phyloP scores from a whole-genome alignment of 2,329 filamentous ascomycete genomes.

The Macrophomina pseudophaseolina region DNA sequence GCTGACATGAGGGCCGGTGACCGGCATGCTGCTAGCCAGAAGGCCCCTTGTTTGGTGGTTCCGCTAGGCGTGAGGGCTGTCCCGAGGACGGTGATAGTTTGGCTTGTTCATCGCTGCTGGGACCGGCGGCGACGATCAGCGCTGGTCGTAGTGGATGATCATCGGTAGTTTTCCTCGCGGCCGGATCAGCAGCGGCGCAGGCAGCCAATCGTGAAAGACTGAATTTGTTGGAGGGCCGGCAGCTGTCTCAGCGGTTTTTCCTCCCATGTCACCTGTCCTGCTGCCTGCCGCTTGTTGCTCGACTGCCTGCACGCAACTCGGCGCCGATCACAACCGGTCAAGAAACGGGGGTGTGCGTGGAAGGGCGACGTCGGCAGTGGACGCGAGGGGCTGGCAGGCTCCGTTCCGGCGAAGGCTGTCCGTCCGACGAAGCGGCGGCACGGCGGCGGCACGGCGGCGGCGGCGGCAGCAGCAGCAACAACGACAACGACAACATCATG shows the following conservation, averaged over 20 bases:
- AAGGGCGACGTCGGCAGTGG: not conserved
- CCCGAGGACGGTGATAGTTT: not conserved
- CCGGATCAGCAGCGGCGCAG: not conserved
- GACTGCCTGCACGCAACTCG: not conserved
- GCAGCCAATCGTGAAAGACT: conserved; percentile 3
- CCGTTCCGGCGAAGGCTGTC: not conserved
- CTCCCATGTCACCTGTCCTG: not conserved
- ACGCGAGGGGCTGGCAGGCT: not conserved
- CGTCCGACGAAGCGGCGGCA: conserved; percentile 1
- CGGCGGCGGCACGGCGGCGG: not conserved
- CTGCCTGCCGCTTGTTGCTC: not conserved
- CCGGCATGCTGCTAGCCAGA: not conserved
- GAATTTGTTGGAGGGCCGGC: not conserved
- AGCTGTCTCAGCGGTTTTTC: not conserved
- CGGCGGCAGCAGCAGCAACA: not conserved
- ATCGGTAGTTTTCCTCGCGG: conserved; percentile 6
- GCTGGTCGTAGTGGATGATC: conserved; percentile 10
- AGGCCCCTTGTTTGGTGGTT: not conserved
- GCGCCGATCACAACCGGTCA: conserved; percentile 22
- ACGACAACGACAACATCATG: not conserved
- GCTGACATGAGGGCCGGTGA: not conserved
- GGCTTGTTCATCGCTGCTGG: not conserved
- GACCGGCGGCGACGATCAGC: conserved; percentile 15
- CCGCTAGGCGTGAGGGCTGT: not conserved
- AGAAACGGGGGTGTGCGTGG: not conserved